Evolutionary conservation across 768 basidiomycete species (phyloP).

Genomic region (Trametes elegans): DNA sequence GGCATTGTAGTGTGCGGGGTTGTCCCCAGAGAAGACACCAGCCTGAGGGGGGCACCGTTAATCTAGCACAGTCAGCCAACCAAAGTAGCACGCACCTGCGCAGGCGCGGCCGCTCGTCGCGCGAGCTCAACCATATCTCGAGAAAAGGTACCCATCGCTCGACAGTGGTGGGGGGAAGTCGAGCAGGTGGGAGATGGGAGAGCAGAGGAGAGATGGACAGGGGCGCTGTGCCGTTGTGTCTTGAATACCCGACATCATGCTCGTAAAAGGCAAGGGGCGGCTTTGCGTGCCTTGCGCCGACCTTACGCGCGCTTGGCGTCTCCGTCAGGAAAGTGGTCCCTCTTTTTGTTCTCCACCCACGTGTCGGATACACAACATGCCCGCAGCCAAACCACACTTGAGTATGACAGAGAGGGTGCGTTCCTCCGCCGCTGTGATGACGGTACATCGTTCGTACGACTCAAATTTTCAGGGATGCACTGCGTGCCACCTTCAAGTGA

Average conservation of each 20-base stretch:
- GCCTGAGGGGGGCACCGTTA: conserved; percentile 42
- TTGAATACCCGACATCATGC: background rate
- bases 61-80: background rate
- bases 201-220: conserved; percentile 4
- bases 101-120: conserved; percentile 1
- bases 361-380: no score
- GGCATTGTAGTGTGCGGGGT: conserved; percentile 32
- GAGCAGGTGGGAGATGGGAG: background rate
- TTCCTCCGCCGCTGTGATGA: no score
- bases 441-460: no score
- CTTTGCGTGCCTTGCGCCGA: no score
- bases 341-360: no score
- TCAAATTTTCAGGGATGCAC: no score
- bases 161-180: background rate
- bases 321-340: no score
- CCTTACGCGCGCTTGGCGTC: no score
- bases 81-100: background rate
- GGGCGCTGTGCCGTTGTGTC: background rate
- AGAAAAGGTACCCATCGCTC: conserved; percentile 48
- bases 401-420: no score
- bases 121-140: conserved; percentile 29
- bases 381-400: no score
- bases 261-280: no score
- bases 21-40: conserved; percentile 53
- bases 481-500: no score